phyloP scores from a whole-genome alignment of 768 basidiomycete species.

The Calvatia gigantea region DNA sequence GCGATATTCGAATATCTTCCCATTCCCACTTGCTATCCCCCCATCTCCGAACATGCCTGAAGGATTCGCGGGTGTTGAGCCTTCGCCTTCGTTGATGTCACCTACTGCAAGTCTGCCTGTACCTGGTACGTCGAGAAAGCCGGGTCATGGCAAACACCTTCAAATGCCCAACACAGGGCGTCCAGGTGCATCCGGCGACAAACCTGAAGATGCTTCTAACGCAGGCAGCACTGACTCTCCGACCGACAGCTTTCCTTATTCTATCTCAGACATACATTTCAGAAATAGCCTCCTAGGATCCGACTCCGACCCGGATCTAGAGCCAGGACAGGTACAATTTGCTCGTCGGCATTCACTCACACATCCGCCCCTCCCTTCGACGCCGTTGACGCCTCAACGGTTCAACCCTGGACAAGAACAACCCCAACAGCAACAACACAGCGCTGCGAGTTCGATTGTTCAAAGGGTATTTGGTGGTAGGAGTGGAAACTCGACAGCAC shows the following conservation, averaged over 20 bases:
- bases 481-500: slow-evolving; percentile 1
- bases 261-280: slow-evolving; percentile 52
- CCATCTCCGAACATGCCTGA: slow-evolving; percentile 34
- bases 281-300: slow-evolving; percentile 37
- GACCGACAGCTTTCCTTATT: slow-evolving; percentile 53
- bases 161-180: background rate
- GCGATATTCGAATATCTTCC: slow-evolving; percentile 31
- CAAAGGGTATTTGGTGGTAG: slow-evolving; percentile 8
- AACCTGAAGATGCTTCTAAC: slow-evolving; percentile 7
- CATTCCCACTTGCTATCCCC: slow-evolving; percentile 42
- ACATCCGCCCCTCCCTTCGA: slow-evolving; percentile 6
- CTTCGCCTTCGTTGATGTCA: slow-evolving; percentile 10
- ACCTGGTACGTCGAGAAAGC: background rate
- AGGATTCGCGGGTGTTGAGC: slow-evolving; percentile 18
- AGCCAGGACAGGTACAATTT: background rate
- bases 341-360: background rate
- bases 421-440: background rate
- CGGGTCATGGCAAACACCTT: background rate
- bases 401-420: slow-evolving; percentile 4
- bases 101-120: background rate
- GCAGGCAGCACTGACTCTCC: slow-evolving; percentile 36
- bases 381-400: slow-evolving; percentile 9
- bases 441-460: background rate
- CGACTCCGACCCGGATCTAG: background rate
- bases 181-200: background rate